Evolutionary conservation across 805 yeast species (phyloP).

Genomic region (Candida sphagnicola): DNA sequence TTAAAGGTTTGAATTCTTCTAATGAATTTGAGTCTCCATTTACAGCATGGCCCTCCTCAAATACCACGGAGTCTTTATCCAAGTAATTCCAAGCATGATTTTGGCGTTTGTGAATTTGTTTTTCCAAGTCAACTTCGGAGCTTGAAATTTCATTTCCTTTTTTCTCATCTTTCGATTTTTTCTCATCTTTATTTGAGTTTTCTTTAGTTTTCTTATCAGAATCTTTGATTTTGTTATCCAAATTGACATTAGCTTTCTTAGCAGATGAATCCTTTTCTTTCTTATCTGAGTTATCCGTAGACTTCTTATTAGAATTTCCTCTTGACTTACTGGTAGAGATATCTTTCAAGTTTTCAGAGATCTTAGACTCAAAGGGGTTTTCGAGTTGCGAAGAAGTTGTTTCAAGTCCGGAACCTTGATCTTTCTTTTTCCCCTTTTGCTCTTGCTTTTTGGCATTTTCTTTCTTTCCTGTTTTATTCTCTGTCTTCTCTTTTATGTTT

Average conservation of each 20-base stretch:
- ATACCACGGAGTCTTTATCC: conserved; percentile 9
- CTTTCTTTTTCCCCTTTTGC: conserved; percentile 2
- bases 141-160: neutral
- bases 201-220: neutral
- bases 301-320: no score
- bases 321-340: no score
- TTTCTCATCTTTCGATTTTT: neutral
- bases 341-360: no score
- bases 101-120: neutral
- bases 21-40: neutral
- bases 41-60: conserved; percentile 3
- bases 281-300: no score
- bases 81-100: conserved; percentile 8
- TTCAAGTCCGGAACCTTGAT: no score
- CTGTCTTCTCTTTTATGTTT: neutral
- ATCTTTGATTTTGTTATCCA: no score
- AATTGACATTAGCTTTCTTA: no score
- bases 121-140: neutral
- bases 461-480: neutral
- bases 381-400: neutral
- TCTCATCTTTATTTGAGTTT: neutral
- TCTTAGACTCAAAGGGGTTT: neutral
- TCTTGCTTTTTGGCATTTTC: conserved; percentile 1
- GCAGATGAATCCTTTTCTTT: no score
- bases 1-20: conserved; percentile 13